Evolutionary conservation across 768 basidiomycete genomes (phyloP), one percentile per base, ranked within the genome.

Genomic region (Antrodiella citrinella): DNA sequence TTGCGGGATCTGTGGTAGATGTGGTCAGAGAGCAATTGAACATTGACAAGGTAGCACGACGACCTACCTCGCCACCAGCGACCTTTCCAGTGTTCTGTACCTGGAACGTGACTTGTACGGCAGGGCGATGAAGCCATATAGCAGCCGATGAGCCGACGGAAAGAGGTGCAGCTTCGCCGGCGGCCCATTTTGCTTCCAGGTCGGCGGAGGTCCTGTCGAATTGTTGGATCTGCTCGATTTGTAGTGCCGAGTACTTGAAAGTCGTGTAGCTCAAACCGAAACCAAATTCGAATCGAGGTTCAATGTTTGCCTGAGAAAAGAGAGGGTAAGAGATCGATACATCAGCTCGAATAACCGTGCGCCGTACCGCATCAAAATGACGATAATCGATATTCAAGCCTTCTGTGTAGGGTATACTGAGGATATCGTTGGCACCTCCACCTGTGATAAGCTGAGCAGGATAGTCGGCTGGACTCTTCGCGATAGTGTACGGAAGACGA

Each of bases 261-360:
- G 67, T 75, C 35, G 93, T 86, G 69, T 96, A 97, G 50, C 82
- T 86, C 60, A 94, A 64, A 0, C 93, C 93, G 62, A 82, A 94
- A 3, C 93, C 93, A 63, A 97, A 97, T 60, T 90, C 88, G 59
- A 81, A 91, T 30, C 86, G 85, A 3, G 90, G 90, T 0, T 73
- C 73, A 54, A 91, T 88, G 54, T 82, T 77, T 65, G 78, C 69
- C 77, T 84, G 25, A 21, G 18, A 43, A n/a, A n/a, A n/a, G n/a
- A n/a, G n/a, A n/a, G n/a, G n/a, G n/a, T n/a, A n/a, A n/a, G n/a
- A n/a, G n/a, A n/a, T n/a, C n/a, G n/a, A n/a, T n/a, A n/a, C n/a
- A n/a, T n/a, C n/a, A n/a, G n/a, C n/a, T n/a, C n/a, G n/a, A n/a
- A n/a, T n/a, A n/a, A n/a, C n/a, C n/a, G 41, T 9, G 15, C 18